Percentiles rank a stretch among this genome's conserved stretches.
These are phyloP conservation scores for Wickerhamiella slavikovae DNA, from an alignment of 805 yeast genomes.

Conservation along the genomic window DNA sequence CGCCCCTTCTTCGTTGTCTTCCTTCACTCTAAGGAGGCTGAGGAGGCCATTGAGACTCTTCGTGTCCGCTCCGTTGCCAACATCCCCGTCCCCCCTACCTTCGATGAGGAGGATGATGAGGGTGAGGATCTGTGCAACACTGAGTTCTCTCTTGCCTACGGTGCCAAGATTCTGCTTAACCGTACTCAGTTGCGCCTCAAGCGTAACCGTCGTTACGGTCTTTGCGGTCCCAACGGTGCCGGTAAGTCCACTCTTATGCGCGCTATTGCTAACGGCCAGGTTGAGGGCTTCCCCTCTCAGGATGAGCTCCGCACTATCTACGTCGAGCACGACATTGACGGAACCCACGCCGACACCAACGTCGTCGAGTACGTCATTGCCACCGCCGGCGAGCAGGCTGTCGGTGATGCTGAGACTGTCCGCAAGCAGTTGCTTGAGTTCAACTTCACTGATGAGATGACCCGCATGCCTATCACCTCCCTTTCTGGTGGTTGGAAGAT, in stretches of 20 bases:
- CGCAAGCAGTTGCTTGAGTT: constrained; percentile 65
- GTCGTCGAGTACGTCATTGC: constrained; percentile 82
- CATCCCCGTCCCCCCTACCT: constrained; percentile 89
- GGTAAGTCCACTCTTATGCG: constrained; percentile 98
- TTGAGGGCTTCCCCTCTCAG: constrained; percentile 99
- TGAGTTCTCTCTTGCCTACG: constrained; percentile 99
- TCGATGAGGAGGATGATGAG: constrained; percentile 83
- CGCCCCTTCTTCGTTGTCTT: constrained; percentile 91
- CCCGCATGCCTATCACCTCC: constrained; percentile 80
- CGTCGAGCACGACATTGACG: constrained; percentile 99
- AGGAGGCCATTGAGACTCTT: constrained; percentile 78
- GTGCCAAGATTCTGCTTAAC: constrained; percentile 99
- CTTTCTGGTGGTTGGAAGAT: constrained; percentile 99
- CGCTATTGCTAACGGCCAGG: constrained; percentile 95
- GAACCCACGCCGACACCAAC: constrained; percentile 89
- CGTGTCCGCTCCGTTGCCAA: constrained; percentile 93
- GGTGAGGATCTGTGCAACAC: constrained; percentile 99
- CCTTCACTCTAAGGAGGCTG: constrained; percentile 83
- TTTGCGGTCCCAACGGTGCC: constrained; percentile 98
- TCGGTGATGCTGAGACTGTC: constrained; percentile 55
- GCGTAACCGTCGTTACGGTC: constrained; percentile 98
- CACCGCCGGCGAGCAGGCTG: constrained; percentile 60
- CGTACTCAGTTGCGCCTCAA: constrained; percentile 92
- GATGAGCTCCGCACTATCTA: constrained; percentile 97
- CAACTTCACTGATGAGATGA: constrained; percentile 87